Evolutionary conservation across 805 yeast genomes (phyloP).

Genomic region (Kurtzmaniella cleridarum): DNA sequence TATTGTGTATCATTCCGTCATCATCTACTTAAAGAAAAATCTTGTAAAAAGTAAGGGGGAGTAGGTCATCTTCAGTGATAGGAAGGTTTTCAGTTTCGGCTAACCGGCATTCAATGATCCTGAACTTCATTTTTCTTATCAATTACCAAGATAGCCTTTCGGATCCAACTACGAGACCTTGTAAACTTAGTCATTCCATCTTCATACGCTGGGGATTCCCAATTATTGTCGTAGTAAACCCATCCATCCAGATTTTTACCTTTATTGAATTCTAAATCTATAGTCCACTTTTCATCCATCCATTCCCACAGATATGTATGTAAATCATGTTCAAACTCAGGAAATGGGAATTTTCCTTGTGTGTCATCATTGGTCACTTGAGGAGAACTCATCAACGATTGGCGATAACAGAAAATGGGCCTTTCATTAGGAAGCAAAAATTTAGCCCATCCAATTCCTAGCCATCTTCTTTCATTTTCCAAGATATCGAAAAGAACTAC

Average conservation of each 20-base stretch:
- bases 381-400: constrained; percentile 25
- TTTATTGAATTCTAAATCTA: constrained; percentile 38
- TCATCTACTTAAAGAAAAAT: no score
- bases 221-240: constrained; percentile 48
- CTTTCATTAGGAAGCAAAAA: constrained; percentile 49
- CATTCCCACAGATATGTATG: constrained; percentile 49
- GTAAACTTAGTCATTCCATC: constrained; percentile 51
- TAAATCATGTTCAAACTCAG: constrained; percentile 32
- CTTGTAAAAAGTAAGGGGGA: no score
- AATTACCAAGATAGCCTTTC: constrained; percentile 36
- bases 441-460: constrained; percentile 56
- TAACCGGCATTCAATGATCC: background rate
- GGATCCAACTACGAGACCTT: constrained; percentile 45
- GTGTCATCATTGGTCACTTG: constrained; percentile 13
- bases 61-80: no score
- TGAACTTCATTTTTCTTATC: constrained; percentile 13
- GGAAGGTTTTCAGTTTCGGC: no score
- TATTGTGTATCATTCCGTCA: no score
- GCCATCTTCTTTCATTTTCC: constrained; percentile 59
- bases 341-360: constrained; percentile 40
- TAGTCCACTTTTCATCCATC: constrained; percentile 48
- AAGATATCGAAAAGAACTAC: constrained; percentile 45
- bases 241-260: constrained; percentile 42
- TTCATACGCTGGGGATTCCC: constrained; percentile 35
- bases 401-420: constrained; percentile 41